Percentiles rank a stretch among this genome's conserved stretches.
Evolutionary conservation across 352 stramenopile genomes (phyloP).

Genomic region (Phytophthora multivora): DNA sequence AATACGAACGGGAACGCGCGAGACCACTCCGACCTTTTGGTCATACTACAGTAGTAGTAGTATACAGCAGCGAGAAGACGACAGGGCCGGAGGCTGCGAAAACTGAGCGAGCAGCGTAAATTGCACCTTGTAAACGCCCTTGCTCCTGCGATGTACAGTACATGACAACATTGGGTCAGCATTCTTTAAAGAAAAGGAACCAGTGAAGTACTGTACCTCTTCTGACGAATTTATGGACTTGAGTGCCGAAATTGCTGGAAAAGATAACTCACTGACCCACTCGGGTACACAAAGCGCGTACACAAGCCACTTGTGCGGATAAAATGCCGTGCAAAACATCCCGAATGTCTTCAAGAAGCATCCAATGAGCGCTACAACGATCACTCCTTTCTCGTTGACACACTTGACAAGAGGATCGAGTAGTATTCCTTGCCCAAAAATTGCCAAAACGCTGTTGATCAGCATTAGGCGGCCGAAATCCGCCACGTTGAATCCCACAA

Average conservation of each 20-base stretch:
- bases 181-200: not conserved
- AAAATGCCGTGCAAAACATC: constrained; percentile 53
- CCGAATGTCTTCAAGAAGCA: constrained; percentile 47
- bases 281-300: constrained; percentile 46
- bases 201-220: constrained; percentile 24
- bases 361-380: constrained; percentile 57
- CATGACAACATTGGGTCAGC: not conserved
- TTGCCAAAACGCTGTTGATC: constrained; percentile 49
- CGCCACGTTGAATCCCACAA: constrained; percentile 74
- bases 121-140: constrained; percentile 75
- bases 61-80: constrained; percentile 67
- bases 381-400: constrained; percentile 76
- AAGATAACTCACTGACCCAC: constrained; percentile 62
- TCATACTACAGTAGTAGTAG: too few species aligned
- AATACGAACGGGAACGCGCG: constrained; percentile 65
- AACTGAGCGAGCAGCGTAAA: constrained; percentile 71
- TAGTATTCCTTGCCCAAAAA: constrained; percentile 62
- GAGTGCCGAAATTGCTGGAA: constrained; percentile 52
- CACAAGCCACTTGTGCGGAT: constrained; percentile 65
- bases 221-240: constrained; percentile 52
- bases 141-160: constrained; percentile 48
- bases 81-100: constrained; percentile 67
- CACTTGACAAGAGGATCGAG: constrained; percentile 63
- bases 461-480: constrained; percentile 71
- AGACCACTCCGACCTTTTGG: constrained; percentile 39